Evolutionary conservation across 2,329 filamentous ascomycete species (phyloP).

Genomic region (Mycosphaerella sp.): DNA sequence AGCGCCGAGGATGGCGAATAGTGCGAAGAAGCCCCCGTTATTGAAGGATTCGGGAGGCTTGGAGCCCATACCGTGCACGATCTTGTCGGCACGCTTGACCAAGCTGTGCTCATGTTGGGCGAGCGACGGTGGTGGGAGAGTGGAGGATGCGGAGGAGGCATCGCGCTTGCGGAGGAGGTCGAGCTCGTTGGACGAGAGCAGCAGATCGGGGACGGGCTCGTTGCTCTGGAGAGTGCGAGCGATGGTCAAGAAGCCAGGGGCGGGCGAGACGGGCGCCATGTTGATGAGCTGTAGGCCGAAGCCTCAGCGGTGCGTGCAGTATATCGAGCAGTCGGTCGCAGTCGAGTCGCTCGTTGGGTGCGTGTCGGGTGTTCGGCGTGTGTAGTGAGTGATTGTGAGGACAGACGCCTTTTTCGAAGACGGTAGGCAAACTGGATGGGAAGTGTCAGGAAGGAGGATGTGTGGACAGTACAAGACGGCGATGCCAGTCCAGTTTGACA

Average conservation of each 20-base stretch:
- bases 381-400: slow-evolving; percentile 1
- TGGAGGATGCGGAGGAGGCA: slow-evolving; percentile 1
- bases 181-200: slow-evolving; percentile 26
- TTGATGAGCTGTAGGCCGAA: slow-evolving; percentile 27
- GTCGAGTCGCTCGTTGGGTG: not conserved
- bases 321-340: not conserved
- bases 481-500: too few relatives aligned
- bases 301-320: slow-evolving; percentile 22
- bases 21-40: slow-evolving; percentile 63
- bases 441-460: too few relatives aligned
- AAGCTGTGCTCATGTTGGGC: slow-evolving; percentile 13
- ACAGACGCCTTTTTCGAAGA: too few relatives aligned
- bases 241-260: slow-evolving; percentile 21
- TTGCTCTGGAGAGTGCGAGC: slow-evolving; percentile 14
- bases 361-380: not conserved
- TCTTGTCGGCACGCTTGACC: slow-evolving; percentile 17
- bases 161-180: slow-evolving; percentile 21
- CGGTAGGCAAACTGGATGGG: too few relatives aligned
- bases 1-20: slow-evolving; percentile 79
- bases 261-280: slow-evolving; percentile 28
- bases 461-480: too few relatives aligned
- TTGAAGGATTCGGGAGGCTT: slow-evolving; percentile 37
- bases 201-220: slow-evolving; percentile 25
- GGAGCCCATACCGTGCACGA: slow-evolving; percentile 31
- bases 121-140: not conserved